Conservation (phyloP, 768 basidiomycete species). For the Mycena haematopus region DNA sequence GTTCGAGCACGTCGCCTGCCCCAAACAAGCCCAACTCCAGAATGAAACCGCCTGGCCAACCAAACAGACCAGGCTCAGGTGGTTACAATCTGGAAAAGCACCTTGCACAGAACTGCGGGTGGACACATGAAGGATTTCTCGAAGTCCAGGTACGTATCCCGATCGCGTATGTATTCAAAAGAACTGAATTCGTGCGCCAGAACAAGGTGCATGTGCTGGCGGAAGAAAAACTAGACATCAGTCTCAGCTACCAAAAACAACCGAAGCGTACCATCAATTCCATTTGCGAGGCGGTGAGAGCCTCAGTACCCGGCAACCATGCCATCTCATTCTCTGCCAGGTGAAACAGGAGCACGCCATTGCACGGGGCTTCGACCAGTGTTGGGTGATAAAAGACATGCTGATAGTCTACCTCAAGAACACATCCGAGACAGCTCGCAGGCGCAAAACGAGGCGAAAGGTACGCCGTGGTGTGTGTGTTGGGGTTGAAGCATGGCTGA, state of each 20-base stretch:
- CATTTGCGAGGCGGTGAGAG: neutral
- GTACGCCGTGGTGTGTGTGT: too few relatives aligned
- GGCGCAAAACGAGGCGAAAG: too few relatives aligned
- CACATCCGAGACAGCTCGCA: neutral
- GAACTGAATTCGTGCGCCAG: neutral
- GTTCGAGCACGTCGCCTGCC: neutral
- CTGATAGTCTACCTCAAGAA: neutral
- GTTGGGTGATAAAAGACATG: conserved; percentile 3
- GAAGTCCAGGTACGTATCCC: neutral
- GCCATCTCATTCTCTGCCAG: neutral
- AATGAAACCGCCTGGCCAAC: conserved; percentile 4
- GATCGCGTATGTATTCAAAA: too few relatives aligned
- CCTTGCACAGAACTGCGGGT: neutral
- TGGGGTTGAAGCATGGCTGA: too few relatives aligned
- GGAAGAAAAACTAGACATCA: conserved; percentile 1
- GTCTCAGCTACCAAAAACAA: neutral
- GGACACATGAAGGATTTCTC: neutral
- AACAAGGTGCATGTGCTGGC: neutral
- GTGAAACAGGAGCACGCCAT: too few relatives aligned
- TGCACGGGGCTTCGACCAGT: neutral
- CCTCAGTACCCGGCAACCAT: neutral
- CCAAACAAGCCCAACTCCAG: neutral
- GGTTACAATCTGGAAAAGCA: neutral
- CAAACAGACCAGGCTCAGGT: conserved; percentile 1
- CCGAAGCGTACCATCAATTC: neutral